A percentile compares a stretch with the other conserved stretches of the same genome.
Evolutionary conservation across 345 rosid species (phyloP).

Genomic region (Eucalyptus marginata): DNA sequence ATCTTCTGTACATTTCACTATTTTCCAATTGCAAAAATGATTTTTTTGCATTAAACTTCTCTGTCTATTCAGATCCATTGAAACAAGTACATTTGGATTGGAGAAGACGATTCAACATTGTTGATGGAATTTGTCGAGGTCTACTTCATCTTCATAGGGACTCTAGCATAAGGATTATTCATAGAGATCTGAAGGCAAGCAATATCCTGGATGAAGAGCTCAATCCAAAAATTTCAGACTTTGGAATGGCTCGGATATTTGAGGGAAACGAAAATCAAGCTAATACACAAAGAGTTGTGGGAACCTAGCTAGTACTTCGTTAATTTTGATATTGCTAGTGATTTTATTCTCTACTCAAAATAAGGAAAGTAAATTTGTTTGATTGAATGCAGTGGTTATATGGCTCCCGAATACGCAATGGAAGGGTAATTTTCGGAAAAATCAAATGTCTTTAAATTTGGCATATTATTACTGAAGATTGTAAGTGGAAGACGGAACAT

Average conservation of each 20-base stretch:
- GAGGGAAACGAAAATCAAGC: slow-evolving; percentile 18
- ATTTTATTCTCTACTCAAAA: neutral
- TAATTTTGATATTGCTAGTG: neutral
- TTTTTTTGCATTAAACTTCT: neutral
- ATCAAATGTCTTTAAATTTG: slow-evolving; percentile 29
- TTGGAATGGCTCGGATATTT: slow-evolving; percentile 18
- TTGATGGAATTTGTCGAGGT: slow-evolving; percentile 39
- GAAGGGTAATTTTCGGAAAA: slow-evolving; percentile 24
- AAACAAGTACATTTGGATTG: slow-evolving; percentile 15
- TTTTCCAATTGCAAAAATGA: neutral
- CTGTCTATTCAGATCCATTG: slow-evolving; percentile 13
- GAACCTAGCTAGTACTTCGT: slow-evolving; percentile 26
- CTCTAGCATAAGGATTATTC: slow-evolving; percentile 39
- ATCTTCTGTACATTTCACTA: neutral
- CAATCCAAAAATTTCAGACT: slow-evolving; percentile 40
- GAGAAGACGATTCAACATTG: slow-evolving; percentile 20
- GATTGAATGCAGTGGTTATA: slow-evolving; percentile 23
- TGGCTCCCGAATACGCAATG: slow-evolving; percentile 44
- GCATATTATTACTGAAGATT: slow-evolving; percentile 30
- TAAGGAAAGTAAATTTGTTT: neutral
- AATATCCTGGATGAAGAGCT: slow-evolving; percentile 36
- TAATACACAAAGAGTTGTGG: slow-evolving; percentile 26
- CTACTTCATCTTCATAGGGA: slow-evolving; percentile 41
- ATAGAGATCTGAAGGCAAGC: slow-evolving; percentile 35
- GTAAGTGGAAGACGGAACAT: slow-evolving; percentile 26